These are phyloP conservation scores for Fusarium drepaniforme DNA, from an alignment of 2,329 filamentous ascomycete genomes.

Conservation along the genomic window DNA sequence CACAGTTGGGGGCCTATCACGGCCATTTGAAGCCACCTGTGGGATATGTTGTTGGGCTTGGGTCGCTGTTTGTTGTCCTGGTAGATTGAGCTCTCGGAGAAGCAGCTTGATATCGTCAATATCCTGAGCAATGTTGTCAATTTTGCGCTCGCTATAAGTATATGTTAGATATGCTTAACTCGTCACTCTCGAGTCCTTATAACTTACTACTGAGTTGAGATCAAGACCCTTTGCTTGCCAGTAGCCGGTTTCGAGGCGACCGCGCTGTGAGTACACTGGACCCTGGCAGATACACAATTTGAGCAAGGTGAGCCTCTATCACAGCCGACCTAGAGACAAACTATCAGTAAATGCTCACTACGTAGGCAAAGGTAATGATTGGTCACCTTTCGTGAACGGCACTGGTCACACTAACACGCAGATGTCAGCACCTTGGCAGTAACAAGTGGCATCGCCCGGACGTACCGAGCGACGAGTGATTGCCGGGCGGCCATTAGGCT, in stretches of 20 bases:
- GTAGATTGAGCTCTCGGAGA: constrained; percentile 31
- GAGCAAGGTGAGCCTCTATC: constrained; percentile 40
- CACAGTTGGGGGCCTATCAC: fast-evolving
- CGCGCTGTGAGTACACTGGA: constrained; percentile 49
- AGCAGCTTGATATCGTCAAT: constrained; percentile 49
- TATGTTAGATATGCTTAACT: no score
- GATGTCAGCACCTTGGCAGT: background rate
- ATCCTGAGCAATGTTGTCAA: constrained; percentile 50
- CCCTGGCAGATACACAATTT: constrained; percentile 49
- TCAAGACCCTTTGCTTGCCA: constrained; percentile 50
- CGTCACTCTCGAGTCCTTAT: no score
- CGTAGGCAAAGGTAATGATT: background rate
- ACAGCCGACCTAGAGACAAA: constrained; percentile 26
- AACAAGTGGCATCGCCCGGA: fast-evolving
- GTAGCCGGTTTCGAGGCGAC: constrained; percentile 40
- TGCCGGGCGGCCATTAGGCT: background rate
- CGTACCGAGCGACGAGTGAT: constrained; percentile 37
- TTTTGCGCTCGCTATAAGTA: constrained; percentile 50
- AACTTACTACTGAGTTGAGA: constrained; percentile 52
- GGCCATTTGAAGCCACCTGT: no score
- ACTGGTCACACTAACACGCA: constrained; percentile 38
- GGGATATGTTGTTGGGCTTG: background rate
- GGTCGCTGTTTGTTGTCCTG: background rate
- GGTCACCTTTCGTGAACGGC: constrained; percentile 37
- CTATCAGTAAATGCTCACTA: background rate